phyloP scores from a whole-genome alignment of 225 moss, liverwort and hornwort species.

The Sphagnum tenellum region DNA sequence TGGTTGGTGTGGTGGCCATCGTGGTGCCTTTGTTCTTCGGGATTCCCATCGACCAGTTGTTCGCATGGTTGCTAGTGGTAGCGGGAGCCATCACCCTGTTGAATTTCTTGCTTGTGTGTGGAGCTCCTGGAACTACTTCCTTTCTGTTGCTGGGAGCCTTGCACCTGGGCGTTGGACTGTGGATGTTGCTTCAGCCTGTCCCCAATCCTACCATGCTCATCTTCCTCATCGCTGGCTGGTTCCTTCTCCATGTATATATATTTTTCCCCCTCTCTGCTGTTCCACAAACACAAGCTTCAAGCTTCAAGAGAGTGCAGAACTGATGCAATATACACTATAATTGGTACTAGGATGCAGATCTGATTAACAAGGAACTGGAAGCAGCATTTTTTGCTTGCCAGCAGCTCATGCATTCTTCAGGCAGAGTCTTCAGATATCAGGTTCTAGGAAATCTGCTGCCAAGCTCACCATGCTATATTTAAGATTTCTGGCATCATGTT shows the following conservation, averaged over 20 bases:
- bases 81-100: slow-evolving; percentile 65
- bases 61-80: slow-evolving; percentile 67
- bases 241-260: slow-evolving; percentile 56
- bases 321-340: neutral
- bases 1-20: slow-evolving; percentile 43
- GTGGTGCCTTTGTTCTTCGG: slow-evolving; percentile 46
- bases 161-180: slow-evolving; percentile 54
- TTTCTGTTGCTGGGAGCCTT: slow-evolving; percentile 66
- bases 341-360: neutral
- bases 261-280: too few relatives aligned
- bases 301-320: too few relatives aligned
- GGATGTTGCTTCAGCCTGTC: slow-evolving; percentile 50
- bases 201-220: slow-evolving; percentile 24
- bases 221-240: slow-evolving; percentile 64
- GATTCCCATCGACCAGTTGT: slow-evolving; percentile 27
- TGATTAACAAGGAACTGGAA: neutral
- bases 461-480: neutral
- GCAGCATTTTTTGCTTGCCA: neutral
- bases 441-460: neutral
- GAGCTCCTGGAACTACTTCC: slow-evolving; percentile 75
- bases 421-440: neutral
- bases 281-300: too few relatives aligned
- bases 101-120: slow-evolving; percentile 71
- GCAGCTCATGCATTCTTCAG: neutral
- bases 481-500: neutral